Conservation (phyloP, 208 protist genomes). For the Tetramitus jugosus region DNA sequence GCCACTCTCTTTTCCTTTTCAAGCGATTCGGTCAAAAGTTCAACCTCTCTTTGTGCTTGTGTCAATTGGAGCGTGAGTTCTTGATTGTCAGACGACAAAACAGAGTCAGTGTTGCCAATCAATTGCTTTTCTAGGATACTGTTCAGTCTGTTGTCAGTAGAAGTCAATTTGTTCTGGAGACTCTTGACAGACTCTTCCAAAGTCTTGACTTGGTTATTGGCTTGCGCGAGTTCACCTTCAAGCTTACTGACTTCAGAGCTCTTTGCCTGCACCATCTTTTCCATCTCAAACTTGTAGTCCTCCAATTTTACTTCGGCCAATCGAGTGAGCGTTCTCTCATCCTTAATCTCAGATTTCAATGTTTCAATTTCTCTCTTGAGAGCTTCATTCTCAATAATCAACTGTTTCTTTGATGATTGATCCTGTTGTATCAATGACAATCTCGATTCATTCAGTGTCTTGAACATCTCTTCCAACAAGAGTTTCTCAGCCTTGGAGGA, state of each 20-base stretch:
- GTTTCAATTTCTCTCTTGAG: background rate
- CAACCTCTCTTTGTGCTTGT: background rate
- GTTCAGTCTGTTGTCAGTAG: background rate
- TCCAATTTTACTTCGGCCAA: background rate
- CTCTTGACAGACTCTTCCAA: background rate
- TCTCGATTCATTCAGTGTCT: too few species aligned
- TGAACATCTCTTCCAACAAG: background rate
- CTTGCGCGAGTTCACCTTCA: background rate
- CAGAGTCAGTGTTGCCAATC: background rate
- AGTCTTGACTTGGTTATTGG: background rate
- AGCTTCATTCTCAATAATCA: background rate
- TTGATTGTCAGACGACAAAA: background rate
- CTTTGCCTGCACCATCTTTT: background rate
- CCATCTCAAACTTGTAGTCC: background rate
- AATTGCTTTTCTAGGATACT: constrained; percentile 3
- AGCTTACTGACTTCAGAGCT: background rate
- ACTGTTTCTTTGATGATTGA: background rate
- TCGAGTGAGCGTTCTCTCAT: background rate
- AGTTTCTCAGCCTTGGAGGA: background rate
- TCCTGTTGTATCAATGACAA: too few species aligned
- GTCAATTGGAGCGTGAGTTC: background rate
- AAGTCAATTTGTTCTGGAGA: background rate
- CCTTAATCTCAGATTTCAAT: background rate
- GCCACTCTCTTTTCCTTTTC: background rate
- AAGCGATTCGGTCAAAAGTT: background rate